phyloP scores from a whole-genome alignment of 306 rosid species.

The Abrus precatorius region DNA sequence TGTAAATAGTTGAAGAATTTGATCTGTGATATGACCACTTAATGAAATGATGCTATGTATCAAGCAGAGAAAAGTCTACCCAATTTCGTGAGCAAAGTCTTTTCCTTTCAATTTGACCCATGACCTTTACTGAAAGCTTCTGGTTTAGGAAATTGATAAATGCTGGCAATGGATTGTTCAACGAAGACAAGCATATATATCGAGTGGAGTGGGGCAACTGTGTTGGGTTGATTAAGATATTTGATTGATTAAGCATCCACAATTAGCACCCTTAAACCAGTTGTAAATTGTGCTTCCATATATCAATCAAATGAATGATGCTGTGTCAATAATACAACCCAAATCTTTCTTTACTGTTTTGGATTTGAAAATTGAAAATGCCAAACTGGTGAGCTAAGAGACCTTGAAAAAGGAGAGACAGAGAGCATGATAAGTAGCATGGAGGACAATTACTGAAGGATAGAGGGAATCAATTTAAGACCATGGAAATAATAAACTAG shows the following conservation, averaged over 20 bases:
- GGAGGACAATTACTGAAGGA: conserved; percentile 40
- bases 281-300: conserved; percentile 23
- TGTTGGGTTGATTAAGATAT: conserved; percentile 56
- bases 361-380: conserved; percentile 47
- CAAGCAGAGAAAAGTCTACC: conserved; percentile 39
- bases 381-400: conserved; percentile 40
- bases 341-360: conserved; percentile 35
- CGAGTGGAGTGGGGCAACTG: conserved; percentile 48
- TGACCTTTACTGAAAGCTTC: conserved; percentile 47
- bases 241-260: conserved; percentile 55
- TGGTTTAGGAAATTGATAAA: conserved; percentile 49
- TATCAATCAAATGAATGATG: neutral
- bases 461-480: conserved; percentile 50
- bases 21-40: conserved; percentile 42
- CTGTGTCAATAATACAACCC: conserved; percentile 43
- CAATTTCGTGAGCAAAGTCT: conserved; percentile 34
- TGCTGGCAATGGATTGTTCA: conserved; percentile 49
- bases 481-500: conserved; percentile 54
- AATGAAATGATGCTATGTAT: conserved; percentile 41
- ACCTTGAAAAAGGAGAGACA: conserved; percentile 47
- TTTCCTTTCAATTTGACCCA: conserved; percentile 50
- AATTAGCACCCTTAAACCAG: conserved; percentile 46
- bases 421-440: conserved; percentile 46
- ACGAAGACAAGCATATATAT: conserved; percentile 50
- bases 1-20: conserved; percentile 44